Base-by-base conservation (phyloP, 1,284 basidiomycete genomes). In the Fomitopsis palustris region DNA sequence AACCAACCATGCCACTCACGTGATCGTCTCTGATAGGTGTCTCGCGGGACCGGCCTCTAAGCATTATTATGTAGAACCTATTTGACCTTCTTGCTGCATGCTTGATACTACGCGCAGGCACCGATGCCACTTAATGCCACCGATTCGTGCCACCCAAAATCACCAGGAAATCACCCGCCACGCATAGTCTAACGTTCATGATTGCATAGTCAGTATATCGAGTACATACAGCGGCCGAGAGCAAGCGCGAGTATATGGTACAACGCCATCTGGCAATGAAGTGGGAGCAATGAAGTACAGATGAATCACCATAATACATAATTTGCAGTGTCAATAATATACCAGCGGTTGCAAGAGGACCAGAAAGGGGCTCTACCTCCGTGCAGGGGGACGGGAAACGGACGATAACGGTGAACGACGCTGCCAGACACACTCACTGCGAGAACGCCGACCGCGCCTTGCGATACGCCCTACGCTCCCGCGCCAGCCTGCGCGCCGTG, bases 401-500 rank as follows among this genome's bases (percentile, higher is more conserved):
- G 17, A 12, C 19, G 19, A 17, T 21, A n/a, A 5, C 5, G 39
- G 19, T 43, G 41, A 43, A 21, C 8, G 19, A 23, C 23, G 19
- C 17, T 21, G 19, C 41, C 41, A 4, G 6, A 43, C 47, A 37
- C 23, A 42, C 54, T 56, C 55, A 56, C 21, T 56, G 45, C 55
- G 10, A 25, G 45, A 41, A 25, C 3, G 33, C 55, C 9, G 27
- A 31, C 21, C 63, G 52, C 45, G 52, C 55, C 56, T 53, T 53
- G 19, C 60, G 38, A 3, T 56, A 54, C 57, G 62, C 63, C 51
- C 29, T 47, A 23, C 59, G 59, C 59, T 54, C 41, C 43, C 63
- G 58, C 45, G 29, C 58, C 53, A 61, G 39, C n/a, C 54, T 56
- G 49, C 60, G 59, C 39, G 53, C 47, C 42, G 56, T 56, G 47